Conservation (phyloP, 192 early-diverging fungal genomes). For the Coemansia sp. region DNA sequence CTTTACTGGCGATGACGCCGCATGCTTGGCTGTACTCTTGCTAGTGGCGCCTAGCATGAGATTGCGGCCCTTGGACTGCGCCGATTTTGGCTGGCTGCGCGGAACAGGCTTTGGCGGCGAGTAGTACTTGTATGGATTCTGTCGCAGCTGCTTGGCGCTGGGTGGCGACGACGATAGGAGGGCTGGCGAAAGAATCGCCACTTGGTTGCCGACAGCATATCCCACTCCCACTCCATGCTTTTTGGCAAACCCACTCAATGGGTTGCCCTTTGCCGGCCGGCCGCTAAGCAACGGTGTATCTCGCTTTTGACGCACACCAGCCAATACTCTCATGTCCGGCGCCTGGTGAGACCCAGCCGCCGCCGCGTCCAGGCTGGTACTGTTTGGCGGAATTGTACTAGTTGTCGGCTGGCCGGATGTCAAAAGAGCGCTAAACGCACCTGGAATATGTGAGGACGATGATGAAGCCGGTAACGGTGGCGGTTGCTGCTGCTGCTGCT, state of each 20-base stretch:
- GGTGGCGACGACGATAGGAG: slow-evolving; percentile 56
- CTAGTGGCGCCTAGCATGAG: slow-evolving; percentile 24
- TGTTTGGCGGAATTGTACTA: not conserved
- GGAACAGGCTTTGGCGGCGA: slow-evolving; percentile 48
- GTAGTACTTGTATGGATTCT: slow-evolving; percentile 53
- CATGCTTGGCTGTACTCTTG: slow-evolving; percentile 3
- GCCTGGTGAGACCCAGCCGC: slow-evolving; percentile 1
- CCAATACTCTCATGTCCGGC: slow-evolving; percentile 30
- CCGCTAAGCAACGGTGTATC: slow-evolving; percentile 25
- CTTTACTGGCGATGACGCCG: not conserved
- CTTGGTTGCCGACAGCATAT: slow-evolving; percentile 42
- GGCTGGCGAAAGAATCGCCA: slow-evolving; percentile 40
- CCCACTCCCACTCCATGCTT: slow-evolving; percentile 50
- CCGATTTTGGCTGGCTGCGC: not conserved
- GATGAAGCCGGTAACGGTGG: not conserved
- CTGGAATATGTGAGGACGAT: not conserved
- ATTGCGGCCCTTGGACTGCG: slow-evolving; percentile 29
- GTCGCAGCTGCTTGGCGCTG: slow-evolving; percentile 43
- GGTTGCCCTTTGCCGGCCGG: slow-evolving; percentile 21
- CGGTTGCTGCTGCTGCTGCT: not conserved
- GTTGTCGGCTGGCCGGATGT: not conserved
- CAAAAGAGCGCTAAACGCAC: not conserved
- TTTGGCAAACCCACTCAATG: slow-evolving; percentile 48
- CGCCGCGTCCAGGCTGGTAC: not conserved
- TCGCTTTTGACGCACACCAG: slow-evolving; percentile 26